Percentiles rank a stretch among this genome's conserved stretches.
Evolutionary conservation across 495 filamentous ascomycete species (phyloP).

Genomic region (Lineolata rhizophorae): DNA sequence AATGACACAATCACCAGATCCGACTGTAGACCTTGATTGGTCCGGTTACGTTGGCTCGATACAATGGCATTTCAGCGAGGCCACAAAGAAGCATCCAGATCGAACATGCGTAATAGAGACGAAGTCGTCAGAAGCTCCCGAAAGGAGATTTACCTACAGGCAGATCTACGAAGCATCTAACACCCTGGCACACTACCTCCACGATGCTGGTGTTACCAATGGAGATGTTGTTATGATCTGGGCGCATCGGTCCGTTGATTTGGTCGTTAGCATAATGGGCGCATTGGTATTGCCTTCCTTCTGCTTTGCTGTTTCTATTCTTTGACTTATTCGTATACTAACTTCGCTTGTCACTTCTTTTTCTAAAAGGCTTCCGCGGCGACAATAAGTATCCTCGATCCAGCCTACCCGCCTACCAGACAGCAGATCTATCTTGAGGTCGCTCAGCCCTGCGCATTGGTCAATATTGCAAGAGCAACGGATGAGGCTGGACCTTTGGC

Average conservation of each 20-base stretch:
- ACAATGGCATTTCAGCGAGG: conserved; percentile 53
- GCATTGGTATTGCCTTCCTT: conserved; percentile 17
- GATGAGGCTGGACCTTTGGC: conserved; percentile 51
- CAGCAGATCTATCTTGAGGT: conserved; percentile 88
- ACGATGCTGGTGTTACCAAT: conserved; percentile 44
- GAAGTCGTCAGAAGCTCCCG: conserved; percentile 30
- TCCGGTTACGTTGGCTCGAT: conserved; percentile 61
- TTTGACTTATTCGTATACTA: conserved; percentile 1
- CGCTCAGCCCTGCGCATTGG: conserved; percentile 54
- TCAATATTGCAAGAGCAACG: conserved; percentile 62
- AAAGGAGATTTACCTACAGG: conserved; percentile 58
- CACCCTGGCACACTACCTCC: conserved; percentile 54
- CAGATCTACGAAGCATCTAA: conserved; percentile 81
- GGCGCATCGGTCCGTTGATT: conserved; percentile 56
- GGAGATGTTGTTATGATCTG: conserved; percentile 93
- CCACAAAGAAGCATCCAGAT: conserved; percentile 53
- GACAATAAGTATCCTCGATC: conserved; percentile 48
- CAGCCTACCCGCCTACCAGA: conserved; percentile 65
- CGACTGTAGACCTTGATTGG: conserved; percentile 63
- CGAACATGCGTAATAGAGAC: conserved; percentile 73
- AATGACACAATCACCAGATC: conserved; percentile 10
- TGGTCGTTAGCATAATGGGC: conserved; percentile 41
- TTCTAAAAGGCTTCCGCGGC: conserved; percentile 3
- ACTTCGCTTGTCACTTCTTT: conserved; percentile 4
- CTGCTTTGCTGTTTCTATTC: conserved; percentile 23